phyloP scores from a whole-genome alignment of 805 yeast species.

The Yarrowia yakushimensis region DNA sequence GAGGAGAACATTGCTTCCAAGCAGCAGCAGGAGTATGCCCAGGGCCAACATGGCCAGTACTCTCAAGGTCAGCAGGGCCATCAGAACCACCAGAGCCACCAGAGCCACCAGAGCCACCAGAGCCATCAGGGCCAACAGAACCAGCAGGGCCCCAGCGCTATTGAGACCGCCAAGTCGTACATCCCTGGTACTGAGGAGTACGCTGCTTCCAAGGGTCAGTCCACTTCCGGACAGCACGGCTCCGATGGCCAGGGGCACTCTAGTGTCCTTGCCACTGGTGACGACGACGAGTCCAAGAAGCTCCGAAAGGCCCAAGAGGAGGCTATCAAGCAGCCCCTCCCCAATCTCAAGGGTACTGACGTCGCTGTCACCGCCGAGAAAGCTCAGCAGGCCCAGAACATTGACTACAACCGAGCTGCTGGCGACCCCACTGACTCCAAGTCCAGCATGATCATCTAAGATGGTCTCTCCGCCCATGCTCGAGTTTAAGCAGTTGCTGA shows the following conservation, averaged over 20 bases:
- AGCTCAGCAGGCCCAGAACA: conserved; percentile 7
- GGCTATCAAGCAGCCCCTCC: conserved; percentile 21
- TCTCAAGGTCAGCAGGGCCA: not conserved
- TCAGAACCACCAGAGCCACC: not conserved
- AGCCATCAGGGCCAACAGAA: not conserved
- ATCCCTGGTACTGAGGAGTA: conserved; percentile 11
- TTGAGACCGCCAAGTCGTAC: conserved; percentile 22
- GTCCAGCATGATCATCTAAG: conserved; percentile 19
- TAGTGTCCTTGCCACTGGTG: not conserved
- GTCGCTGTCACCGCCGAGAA: conserved; percentile 4
- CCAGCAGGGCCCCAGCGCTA: not conserved
- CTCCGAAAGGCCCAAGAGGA: conserved; percentile 22
- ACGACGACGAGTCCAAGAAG: not conserved
- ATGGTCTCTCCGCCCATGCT: not conserved
- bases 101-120: not conserved
- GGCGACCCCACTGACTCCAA: conserved; percentile 21
- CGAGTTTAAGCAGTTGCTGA: not conserved
- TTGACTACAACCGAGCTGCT: not conserved
- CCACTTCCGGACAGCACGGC: not conserved
- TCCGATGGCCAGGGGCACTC: not conserved
- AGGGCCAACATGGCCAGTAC: not conserved
- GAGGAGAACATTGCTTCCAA: not conserved
- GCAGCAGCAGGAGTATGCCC: conserved; percentile 3
- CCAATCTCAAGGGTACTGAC: conserved; percentile 3
- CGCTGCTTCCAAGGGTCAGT: conserved; percentile 8